Base-by-base conservation (phyloP, 208 protist genomes). In the Trypanosoma brucei region DNA sequence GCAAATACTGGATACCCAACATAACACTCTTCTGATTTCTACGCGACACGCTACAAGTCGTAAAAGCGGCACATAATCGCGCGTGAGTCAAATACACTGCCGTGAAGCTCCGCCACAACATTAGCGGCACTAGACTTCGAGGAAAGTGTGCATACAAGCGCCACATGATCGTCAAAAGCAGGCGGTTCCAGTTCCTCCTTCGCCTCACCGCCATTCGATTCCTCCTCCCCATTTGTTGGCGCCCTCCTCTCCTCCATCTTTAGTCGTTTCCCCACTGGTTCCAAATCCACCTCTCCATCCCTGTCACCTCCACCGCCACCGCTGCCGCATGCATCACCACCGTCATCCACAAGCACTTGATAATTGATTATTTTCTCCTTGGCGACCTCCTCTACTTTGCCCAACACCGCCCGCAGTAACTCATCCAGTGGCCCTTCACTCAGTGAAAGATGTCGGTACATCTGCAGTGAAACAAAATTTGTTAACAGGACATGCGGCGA, bases 141-240 rank as follows among this genome's bases (percentile, higher is more conserved):
- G 4, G 70, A 72, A 2, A 91, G 37, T n/a, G 72, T 75, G 59
- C 75, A 83, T 0, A 86, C 64, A 37, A 93, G 56, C 7, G 83
- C 84, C 0, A 93, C 70, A 40, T 70, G 75, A 60, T 89, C 81
- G 55, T 91, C 81, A 57, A 90, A 87, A 2, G 49, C 51, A 38
- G 22, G 33, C 5, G 14, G 45, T 5, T 4, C 46, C 3, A 52
- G 39, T 14, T 11, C 44, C 22, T 48, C 35, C 1, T 34, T 14
- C 7, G 22, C 22, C 22, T 66, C 34, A 35, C 40, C 40, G 13
- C 48, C 2, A 31, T 52, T 45, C 8, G 52, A 40, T 59, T 67
- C 75, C 6, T 22, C 35, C 54, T 69, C 45, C 2, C 35, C 14
- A 34, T 55, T 70, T 48, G 54, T 59, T 44, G 59, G 9, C 0